Conservation (phyloP, 495 filamentous ascomycete genomes). For the Apiosordaria backusii region DNA sequence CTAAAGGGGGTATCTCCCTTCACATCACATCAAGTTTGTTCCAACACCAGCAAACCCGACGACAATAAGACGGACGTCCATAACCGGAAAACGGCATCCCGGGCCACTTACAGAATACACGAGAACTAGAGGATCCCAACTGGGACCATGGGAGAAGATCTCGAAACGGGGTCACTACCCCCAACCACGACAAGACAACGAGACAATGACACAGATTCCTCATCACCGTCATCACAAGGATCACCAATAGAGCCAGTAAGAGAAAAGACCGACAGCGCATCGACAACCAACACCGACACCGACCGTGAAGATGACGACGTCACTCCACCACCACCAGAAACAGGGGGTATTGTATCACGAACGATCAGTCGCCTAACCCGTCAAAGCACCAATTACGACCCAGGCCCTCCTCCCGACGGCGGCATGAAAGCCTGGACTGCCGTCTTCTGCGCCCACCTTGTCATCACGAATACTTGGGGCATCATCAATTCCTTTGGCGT, state of each 20-base stretch:
- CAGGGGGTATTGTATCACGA: constrained; percentile 1
- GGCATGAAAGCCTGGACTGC: constrained; percentile 8
- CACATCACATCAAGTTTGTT: too few relatives aligned
- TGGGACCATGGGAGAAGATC: neutral
- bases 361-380: constrained; percentile 1
- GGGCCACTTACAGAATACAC: too few relatives aligned
- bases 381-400: constrained; percentile 2
- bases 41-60: neutral
- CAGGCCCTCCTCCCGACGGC: constrained; percentile 6
- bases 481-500: constrained; percentile 35
- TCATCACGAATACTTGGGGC: constrained; percentile 22
- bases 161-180: neutral
- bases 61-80: too few relatives aligned
- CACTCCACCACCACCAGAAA: neutral
- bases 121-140: too few relatives aligned
- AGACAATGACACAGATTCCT: neutral
- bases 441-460: constrained; percentile 7
- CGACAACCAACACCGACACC: neutral
- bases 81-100: neutral
- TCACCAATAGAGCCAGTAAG: neutral
- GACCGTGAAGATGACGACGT: neutral
- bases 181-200: neutral
- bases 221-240: neutral
- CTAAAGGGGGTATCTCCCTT: neutral
- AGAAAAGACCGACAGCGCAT: neutral